Base-by-base conservation (phyloP, 495 filamentous ascomycete species). In the Xeromyces bisporus region DNA sequence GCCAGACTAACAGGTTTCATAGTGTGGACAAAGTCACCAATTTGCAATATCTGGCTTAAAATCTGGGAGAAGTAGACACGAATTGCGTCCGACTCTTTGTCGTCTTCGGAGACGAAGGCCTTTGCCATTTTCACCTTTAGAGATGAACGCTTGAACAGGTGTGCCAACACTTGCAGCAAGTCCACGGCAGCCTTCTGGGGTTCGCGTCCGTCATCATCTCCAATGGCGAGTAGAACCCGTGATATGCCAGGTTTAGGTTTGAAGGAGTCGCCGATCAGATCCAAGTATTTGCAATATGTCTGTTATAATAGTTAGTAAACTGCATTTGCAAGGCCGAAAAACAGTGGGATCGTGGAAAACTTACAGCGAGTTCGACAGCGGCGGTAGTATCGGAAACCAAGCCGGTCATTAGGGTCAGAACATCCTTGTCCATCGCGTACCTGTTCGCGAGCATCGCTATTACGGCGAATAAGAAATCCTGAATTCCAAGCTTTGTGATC, bases 401-500 rank as follows among this genome's bases (percentile, higher is more conserved):
- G 4, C 52, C 52, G 8, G 47, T 58, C 58, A 62, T 54, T 39
- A 56, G 18, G 37, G 58, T 51, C 30, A 62, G 44, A 41, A 64
- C 51, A 39, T 55, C 47, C 46, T 60, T 54, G 47, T 60, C 46
- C 15, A 46, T 50, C 1, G 55, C 48, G 33, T 67, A 62, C 9
- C 53, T 47, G 36, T 60, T 59, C 6, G 57, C 50, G 29, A 69
- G 57, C 56, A 58, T 64, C 24, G 54, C 54, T 21, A 55, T 46
- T 18, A 62, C 64, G 37, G 46, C 59, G 36, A 54, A 67, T 30
- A 57, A 42, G 44, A 86, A 92, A 24, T 93, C 83, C 16, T 76
- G 63, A 0, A 79, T 67, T 3, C 86, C 89, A 15, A 94, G 64
- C 14, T 81, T 92, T 40, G 77, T 69, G 15, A 65, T 69, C 18